Conservation (phyloP, 345 rosid species). For the Populus simonii region DNA sequence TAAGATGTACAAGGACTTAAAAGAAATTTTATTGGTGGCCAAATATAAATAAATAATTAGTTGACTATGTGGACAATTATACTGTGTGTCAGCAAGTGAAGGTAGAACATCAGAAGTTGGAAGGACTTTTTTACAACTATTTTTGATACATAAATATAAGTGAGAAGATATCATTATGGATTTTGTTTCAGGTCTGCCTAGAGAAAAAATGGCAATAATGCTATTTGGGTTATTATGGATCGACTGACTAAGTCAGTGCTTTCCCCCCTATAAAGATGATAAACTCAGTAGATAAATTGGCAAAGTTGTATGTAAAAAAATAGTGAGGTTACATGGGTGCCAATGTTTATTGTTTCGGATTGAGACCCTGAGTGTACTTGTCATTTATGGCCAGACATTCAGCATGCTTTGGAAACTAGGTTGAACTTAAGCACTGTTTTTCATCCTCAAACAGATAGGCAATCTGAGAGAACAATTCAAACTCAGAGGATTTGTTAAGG, state of each 20-base stretch:
- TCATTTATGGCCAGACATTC: too few species aligned
- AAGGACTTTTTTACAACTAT: too few species aligned
- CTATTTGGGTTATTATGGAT: not conserved
- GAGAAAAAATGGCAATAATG: not conserved
- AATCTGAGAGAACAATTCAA: too few species aligned
- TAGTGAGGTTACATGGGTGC: too few species aligned
- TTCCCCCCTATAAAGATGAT: not conserved
- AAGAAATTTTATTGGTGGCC: not conserved
- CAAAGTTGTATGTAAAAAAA: not conserved
- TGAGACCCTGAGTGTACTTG: too few species aligned
- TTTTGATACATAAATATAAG: not conserved
- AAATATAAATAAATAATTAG: not conserved
- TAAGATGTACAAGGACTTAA: not conserved
- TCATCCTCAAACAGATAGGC: too few species aligned
- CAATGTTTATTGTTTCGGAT: too few species aligned
- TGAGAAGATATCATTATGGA: not conserved
- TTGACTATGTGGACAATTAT: not conserved
- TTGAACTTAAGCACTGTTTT: too few species aligned
- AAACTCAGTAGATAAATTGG: not conserved
- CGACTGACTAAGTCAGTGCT: not conserved
- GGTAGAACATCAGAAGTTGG: not conserved
- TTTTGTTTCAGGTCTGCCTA: not conserved
- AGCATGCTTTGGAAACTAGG: too few species aligned
- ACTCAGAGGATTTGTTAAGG: too few species aligned
- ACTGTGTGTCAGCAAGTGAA: not conserved